Conservation (phyloP, 768 basidiomycete genomes). For the Auricularia sp. region DNA sequence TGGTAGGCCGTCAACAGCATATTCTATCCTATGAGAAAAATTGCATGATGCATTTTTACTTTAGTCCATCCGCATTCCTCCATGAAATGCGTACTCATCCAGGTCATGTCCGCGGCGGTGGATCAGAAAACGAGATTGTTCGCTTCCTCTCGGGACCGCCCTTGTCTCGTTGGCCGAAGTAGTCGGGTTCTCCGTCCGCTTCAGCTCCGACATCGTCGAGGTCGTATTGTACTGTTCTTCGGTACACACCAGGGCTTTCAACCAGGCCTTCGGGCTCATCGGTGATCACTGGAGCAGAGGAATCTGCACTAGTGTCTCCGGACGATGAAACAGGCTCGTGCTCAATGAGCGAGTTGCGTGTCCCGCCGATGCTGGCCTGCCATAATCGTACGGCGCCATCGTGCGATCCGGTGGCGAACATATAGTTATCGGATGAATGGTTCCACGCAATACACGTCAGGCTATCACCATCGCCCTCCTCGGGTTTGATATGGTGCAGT, state of each 20-base stretch:
- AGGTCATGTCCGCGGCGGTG: background rate
- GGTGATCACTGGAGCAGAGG: background rate
- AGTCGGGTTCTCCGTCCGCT: background rate
- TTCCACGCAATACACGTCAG: conserved; percentile 15
- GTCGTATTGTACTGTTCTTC: background rate
- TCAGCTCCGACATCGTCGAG: background rate
- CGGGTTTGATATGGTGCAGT: conserved; percentile 10
- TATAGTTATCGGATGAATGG: conserved; percentile 5
- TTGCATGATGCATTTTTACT: background rate
- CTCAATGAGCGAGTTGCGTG: background rate
- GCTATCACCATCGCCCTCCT: conserved; percentile 10
- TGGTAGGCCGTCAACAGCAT: background rate
- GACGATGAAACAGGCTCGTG: background rate
- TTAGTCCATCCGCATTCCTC: background rate
- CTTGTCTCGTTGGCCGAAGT: background rate
- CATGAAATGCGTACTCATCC: background rate
- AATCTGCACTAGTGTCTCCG: background rate
- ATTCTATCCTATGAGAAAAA: background rate
- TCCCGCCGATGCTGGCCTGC: conserved; percentile 6
- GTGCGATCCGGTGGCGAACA: conserved; percentile 12
- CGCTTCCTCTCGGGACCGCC: background rate
- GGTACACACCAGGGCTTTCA: background rate
- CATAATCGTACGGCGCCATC: conserved; percentile 13
- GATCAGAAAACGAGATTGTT: background rate
- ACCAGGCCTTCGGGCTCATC: background rate